phyloP scores from a whole-genome alignment of 257 asterid species.

The Forsythia suspensa region DNA sequence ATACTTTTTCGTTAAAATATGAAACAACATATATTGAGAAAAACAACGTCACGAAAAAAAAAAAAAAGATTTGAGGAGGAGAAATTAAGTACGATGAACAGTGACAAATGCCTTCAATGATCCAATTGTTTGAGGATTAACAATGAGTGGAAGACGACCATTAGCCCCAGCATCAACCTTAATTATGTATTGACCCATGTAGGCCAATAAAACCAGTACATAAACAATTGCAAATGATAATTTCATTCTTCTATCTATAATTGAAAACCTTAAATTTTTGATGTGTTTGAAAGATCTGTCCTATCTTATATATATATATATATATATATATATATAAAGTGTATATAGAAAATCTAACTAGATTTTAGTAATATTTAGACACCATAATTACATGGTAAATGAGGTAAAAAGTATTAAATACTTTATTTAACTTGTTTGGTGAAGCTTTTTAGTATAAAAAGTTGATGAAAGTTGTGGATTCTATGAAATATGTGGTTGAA shows the following conservation, averaged over 20 bases:
- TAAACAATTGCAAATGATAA: not conserved
- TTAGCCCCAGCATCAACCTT: constrained; percentile 11
- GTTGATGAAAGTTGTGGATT: too few species aligned
- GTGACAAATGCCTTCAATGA: not conserved
- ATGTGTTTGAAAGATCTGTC: not conserved
- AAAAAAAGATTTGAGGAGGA: too few species aligned
- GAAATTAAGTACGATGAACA: not conserved
- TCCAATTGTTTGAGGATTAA: not conserved
- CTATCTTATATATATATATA: too few species aligned
- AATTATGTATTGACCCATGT: not conserved
- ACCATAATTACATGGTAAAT: too few species aligned
- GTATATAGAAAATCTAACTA: too few species aligned
- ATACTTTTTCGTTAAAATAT: too few species aligned
- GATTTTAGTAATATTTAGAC: too few species aligned
- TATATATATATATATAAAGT: too few species aligned
- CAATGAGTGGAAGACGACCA: constrained; percentile 15
- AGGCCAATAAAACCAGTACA: not conserved
- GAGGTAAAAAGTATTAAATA: too few species aligned
- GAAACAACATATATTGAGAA: not conserved
- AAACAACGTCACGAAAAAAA: not conserved
- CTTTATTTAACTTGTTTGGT: too few species aligned
- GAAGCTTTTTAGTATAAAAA: too few species aligned
- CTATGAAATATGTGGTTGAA: too few species aligned
- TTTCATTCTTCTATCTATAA: constrained; percentile 8
- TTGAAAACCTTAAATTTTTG: not conserved